phyloP scores from a whole-genome alignment of 2,329 filamentous ascomycete species.

The Arachnomyces sp. region DNA sequence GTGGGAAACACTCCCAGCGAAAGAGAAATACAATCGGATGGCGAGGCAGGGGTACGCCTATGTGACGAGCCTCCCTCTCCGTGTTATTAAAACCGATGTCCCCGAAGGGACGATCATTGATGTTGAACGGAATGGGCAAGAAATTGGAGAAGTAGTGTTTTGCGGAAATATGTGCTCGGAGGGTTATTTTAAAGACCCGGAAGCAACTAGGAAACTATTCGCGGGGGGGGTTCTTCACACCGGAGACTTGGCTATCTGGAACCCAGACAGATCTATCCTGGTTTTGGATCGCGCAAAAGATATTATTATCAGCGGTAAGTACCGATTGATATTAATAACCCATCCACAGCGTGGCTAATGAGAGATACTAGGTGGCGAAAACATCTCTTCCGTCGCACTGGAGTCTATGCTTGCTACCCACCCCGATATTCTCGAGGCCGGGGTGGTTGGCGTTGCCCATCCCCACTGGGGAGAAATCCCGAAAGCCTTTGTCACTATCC shows the following conservation, averaged over 20 bases:
- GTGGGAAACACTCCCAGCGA: slow-evolving; percentile 66
- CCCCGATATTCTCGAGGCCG: slow-evolving; percentile 81
- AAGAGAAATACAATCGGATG: slow-evolving; percentile 82
- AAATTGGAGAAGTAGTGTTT: slow-evolving; percentile 81
- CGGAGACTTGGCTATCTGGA: slow-evolving; percentile 88
- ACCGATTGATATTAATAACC: not conserved
- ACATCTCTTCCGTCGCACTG: slow-evolving; percentile 88
- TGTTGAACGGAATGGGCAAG: slow-evolving; percentile 60
- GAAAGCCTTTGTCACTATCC: slow-evolving; percentile 83
- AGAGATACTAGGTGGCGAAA: slow-evolving; percentile 65
- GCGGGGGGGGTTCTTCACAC: slow-evolving; percentile 78
- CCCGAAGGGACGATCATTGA: slow-evolving; percentile 58
- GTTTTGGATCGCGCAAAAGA: slow-evolving; percentile 93
- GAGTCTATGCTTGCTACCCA: slow-evolving; percentile 85
- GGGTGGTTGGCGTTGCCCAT: slow-evolving; percentile 79
- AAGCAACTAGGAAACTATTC: slow-evolving; percentile 79
- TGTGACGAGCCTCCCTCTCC: slow-evolving; percentile 68
- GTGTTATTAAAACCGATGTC: slow-evolving; percentile 72
- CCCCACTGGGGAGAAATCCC: slow-evolving; percentile 93
- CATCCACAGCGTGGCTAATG: slow-evolving; percentile 3
- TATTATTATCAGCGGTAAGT: slow-evolving; percentile 86
- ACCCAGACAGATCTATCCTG: slow-evolving; percentile 81
- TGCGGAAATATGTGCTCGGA: slow-evolving; percentile 84
- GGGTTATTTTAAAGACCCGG: slow-evolving; percentile 84
- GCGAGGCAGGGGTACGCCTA: slow-evolving; percentile 90